Conservation (phyloP, 1,284 basidiomycete genomes). For the Pseudozyma hubeiensis region DNA sequence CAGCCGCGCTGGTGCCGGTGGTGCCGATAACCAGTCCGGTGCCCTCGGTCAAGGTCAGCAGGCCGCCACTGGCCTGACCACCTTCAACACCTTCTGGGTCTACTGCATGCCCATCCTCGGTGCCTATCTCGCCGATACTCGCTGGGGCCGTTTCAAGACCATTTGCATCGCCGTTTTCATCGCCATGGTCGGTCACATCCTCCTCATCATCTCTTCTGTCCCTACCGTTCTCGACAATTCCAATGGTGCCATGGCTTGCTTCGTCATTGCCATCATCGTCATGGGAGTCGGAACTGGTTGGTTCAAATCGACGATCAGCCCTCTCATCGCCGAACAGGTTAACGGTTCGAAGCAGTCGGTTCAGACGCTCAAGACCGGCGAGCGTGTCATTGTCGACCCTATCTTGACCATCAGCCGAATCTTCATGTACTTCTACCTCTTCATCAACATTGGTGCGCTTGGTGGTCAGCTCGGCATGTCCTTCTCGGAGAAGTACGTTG, state of each 20-base stretch:
- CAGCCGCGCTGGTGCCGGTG: slow-evolving; percentile 56
- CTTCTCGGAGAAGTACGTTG: slow-evolving; percentile 69
- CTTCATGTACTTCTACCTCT: slow-evolving; percentile 68
- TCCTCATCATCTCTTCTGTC: slow-evolving; percentile 79
- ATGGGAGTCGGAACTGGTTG: slow-evolving; percentile 76
- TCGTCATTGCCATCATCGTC: slow-evolving; percentile 70
- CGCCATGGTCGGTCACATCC: slow-evolving; percentile 74
- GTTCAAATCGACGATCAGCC: slow-evolving; percentile 75
- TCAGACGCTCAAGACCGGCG: slow-evolving; percentile 73
- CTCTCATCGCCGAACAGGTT: slow-evolving; percentile 72
- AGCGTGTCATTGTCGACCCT: slow-evolving; percentile 85
- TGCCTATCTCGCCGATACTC: slow-evolving; percentile 70
- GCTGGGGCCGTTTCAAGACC: slow-evolving; percentile 72
- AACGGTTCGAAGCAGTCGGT: slow-evolving; percentile 59
- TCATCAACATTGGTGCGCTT: slow-evolving; percentile 67
- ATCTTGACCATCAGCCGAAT: slow-evolving; percentile 73
- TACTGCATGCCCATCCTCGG: slow-evolving; percentile 64
- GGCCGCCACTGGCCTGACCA: slow-evolving; percentile 64
- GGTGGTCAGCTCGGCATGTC: slow-evolving; percentile 70
- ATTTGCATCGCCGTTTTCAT: slow-evolving; percentile 69
- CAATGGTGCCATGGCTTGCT: slow-evolving; percentile 75
- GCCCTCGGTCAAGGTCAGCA: slow-evolving; percentile 64
- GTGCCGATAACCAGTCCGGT: slow-evolving; percentile 55
- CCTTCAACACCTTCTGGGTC: slow-evolving; percentile 67
- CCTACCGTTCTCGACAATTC: slow-evolving; percentile 76